phyloP scores from a whole-genome alignment of 192 early-diverging fungal species.

The Funneliformis mosseae region DNA sequence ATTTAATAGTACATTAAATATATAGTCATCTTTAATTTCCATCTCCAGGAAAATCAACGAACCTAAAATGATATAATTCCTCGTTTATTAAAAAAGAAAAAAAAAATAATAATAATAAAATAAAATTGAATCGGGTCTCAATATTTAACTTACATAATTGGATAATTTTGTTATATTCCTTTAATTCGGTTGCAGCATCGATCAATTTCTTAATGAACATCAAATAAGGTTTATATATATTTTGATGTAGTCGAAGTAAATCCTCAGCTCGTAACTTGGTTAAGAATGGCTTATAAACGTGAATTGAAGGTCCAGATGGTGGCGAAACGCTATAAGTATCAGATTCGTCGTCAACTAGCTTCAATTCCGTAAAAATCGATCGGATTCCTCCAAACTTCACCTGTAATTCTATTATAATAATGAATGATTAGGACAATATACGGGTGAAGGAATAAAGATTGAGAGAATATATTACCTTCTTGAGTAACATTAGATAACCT shows the following conservation, averaged over 20 bases:
- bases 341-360: slow-evolving; percentile 14
- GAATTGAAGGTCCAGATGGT: slow-evolving; percentile 10
- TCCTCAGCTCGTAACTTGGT: slow-evolving; percentile 7
- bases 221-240: slow-evolving; percentile 28
- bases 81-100: neutral
- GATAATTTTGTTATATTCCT: slow-evolving; percentile 27
- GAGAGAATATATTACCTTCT: slow-evolving; percentile 23
- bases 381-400: slow-evolving; percentile 23
- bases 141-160: slow-evolving; percentile 27
- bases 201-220: neutral
- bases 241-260: slow-evolving; percentile 1
- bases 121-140: neutral
- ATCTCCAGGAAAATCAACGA: slow-evolving; percentile 26
- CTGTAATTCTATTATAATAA: neutral
- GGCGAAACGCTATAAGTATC: neutral
- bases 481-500: neutral
- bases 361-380: neutral
- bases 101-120: neutral
- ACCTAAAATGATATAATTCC: neutral
- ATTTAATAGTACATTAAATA: slow-evolving; percentile 10
- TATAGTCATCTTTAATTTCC: neutral
- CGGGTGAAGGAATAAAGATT: neutral
- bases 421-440: neutral
- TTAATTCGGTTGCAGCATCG: slow-evolving; percentile 1
- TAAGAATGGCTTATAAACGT: slow-evolving; percentile 28